Evolutionary conservation across 192 early-diverging fungal genomes (phyloP).

Genomic region (Nowakowskiella sp.): DNA sequence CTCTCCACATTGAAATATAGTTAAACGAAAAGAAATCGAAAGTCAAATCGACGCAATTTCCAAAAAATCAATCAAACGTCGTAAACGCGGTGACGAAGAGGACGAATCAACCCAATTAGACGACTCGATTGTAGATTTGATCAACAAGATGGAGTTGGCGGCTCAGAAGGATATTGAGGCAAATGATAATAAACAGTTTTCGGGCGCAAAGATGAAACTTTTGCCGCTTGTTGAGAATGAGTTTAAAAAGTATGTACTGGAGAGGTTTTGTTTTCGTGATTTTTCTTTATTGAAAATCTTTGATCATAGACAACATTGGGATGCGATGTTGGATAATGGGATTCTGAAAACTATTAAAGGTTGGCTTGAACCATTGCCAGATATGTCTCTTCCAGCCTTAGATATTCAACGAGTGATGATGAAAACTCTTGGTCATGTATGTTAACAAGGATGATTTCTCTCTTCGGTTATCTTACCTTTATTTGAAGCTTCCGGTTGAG

Average conservation of each 20-base stretch:
- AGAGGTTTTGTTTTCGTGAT: background rate
- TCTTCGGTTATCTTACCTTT: no score
- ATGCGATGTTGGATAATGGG: slow-evolving; percentile 75
- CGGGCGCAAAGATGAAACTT: slow-evolving; percentile 62
- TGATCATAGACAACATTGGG: slow-evolving; percentile 38
- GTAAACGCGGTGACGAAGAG: no score
- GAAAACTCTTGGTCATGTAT: no score
- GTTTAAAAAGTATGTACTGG: slow-evolving; percentile 44
- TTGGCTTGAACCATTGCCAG: slow-evolving; percentile 84
- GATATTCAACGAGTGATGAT: slow-evolving; percentile 82
- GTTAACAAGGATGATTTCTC: no score
- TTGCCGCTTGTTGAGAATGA: slow-evolving; percentile 44
- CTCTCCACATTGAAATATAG: no score
- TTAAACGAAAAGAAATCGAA: no score
- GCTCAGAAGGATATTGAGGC: slow-evolving; percentile 54
- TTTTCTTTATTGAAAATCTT: background rate
- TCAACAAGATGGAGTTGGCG: slow-evolving; percentile 51
- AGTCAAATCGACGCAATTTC: no score
- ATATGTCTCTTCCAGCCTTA: slow-evolving; percentile 79
- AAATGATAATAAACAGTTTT: slow-evolving; percentile 50
- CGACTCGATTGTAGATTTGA: slow-evolving; percentile 29
- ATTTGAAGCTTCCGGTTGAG: no score
- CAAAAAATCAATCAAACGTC: no score
- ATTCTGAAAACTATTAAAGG: slow-evolving; percentile 74
- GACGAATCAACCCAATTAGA: no score